Evolutionary conservation across 2,329 filamentous ascomycete species (phyloP).

Genomic region (Diaporthe citrichinensis): DNA sequence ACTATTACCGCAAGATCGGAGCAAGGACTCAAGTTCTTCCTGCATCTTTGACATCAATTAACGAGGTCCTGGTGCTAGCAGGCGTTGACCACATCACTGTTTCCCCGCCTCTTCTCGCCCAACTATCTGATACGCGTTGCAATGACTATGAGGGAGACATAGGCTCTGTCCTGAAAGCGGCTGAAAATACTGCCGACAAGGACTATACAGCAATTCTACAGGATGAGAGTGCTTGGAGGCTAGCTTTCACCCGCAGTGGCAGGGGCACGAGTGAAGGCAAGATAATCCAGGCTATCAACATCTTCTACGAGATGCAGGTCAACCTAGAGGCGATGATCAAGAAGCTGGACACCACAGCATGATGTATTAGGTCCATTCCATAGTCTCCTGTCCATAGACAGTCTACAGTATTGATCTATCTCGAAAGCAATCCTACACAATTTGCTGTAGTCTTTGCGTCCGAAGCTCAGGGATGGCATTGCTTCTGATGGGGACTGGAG

Average conservation of each 20-base stretch:
- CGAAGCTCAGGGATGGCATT: background rate
- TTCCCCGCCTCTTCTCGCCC: constrained; percentile 64
- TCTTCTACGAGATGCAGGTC: constrained; percentile 70
- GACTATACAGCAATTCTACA: constrained; percentile 6
- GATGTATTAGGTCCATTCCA: background rate
- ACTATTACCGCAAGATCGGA: constrained; percentile 61
- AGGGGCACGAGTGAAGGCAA: constrained; percentile 65
- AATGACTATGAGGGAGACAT: constrained; percentile 50
- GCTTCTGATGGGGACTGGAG: background rate
- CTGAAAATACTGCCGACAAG: constrained; percentile 27
- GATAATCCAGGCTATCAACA: constrained; percentile 68
- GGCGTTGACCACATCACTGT: constrained; percentile 73
- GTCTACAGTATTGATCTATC: no score
- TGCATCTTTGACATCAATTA: constrained; percentile 68
- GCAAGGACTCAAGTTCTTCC: constrained; percentile 66
- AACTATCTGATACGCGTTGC: constrained; percentile 57
- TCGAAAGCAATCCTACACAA: background rate
- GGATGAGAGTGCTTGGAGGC: constrained; percentile 63
- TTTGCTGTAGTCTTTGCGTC: background rate
- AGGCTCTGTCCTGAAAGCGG: constrained; percentile 48
- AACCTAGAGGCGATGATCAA: constrained; percentile 58
- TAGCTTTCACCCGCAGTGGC: constrained; percentile 64
- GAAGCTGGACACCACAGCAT: constrained; percentile 6
- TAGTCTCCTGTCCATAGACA: background rate
- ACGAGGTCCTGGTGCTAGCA: constrained; percentile 71